These are phyloP conservation scores for Starmerella vaccinii DNA, from an alignment of 805 yeast species.

Conservation along the genomic window DNA sequence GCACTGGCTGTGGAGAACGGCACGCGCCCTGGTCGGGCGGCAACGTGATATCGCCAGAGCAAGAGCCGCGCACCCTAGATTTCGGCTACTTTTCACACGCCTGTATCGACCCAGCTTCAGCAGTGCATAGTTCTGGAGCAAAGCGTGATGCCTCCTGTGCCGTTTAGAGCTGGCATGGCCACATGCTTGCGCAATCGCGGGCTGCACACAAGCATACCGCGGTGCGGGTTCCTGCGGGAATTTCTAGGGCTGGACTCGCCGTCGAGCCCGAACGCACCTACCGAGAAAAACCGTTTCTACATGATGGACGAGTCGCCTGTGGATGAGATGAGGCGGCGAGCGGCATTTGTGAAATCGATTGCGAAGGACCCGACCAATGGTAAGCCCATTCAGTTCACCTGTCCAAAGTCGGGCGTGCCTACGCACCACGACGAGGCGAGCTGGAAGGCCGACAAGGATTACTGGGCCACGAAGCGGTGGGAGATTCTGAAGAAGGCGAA, in stretches of 20 bases:
- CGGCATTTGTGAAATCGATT: constrained; percentile 76
- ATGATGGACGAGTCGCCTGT: constrained; percentile 90
- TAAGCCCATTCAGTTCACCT: constrained; percentile 67
- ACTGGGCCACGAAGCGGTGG: constrained; percentile 57
- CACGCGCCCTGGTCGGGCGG: not conserved
- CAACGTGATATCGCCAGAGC: not conserved
- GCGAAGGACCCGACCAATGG: constrained; percentile 88
- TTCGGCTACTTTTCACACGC: not conserved
- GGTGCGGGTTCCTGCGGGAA: constrained; percentile 21
- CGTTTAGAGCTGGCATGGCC: constrained; percentile 1
- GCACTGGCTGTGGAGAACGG: no score
- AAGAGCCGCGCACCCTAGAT: not conserved
- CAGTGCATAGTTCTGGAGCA: not conserved
- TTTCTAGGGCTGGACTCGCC: constrained; percentile 24
- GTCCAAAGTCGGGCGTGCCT: constrained; percentile 93
- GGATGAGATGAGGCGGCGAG: constrained; percentile 77
- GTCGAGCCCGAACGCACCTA: constrained; percentile 36
- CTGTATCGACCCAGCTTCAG: no score
- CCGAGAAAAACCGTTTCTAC: constrained; percentile 62
- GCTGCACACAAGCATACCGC: constrained; percentile 32
- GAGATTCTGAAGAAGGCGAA: constrained; percentile 77
- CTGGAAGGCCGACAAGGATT: constrained; percentile 69
- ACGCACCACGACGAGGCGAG: constrained; percentile 87
- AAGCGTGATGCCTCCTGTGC: not conserved
- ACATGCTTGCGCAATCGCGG: constrained; percentile 1